Percentiles rank a stretch among this genome's conserved stretches.
Evolutionary conservation across 1,284 basidiomycete genomes (phyloP).

Genomic region (Moesziomyces parantarcticus): DNA sequence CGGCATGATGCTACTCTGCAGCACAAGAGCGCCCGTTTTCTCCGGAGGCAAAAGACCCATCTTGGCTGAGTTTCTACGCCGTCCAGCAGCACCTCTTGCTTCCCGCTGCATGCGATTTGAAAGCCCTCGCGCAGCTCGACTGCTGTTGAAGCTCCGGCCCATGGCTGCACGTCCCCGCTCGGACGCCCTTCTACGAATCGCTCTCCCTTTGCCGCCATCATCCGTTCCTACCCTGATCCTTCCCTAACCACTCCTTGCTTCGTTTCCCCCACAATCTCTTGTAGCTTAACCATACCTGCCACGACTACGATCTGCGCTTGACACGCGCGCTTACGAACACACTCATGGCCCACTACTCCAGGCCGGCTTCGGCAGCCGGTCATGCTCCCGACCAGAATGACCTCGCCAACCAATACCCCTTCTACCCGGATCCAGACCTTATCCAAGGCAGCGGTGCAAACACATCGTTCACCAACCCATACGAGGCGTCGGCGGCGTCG

Average conservation of each 20-base stretch:
- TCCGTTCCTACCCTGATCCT: conserved; percentile 1
- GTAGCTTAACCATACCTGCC: not conserved
- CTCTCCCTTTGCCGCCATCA: conserved; percentile 5
- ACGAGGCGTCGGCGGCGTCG: conserved; percentile 17
- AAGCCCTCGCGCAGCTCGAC: too few relatives aligned
- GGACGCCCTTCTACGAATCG: too few relatives aligned
- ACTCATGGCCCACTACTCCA: conserved; percentile 25
- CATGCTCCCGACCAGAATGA: conserved; percentile 27
- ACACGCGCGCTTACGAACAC: not conserved
- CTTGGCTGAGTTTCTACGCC: conserved; percentile 35
- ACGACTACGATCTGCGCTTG: not conserved
- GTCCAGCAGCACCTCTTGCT: not conserved
- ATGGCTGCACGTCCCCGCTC: conserved; percentile 7
- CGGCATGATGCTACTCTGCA: not conserved
- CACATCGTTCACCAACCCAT: conserved; percentile 32
- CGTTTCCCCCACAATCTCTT: not conserved
- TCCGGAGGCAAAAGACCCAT: too few relatives aligned
- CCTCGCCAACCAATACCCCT: conserved; percentile 22
- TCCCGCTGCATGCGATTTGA: too few relatives aligned
- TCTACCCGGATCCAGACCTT: conserved; percentile 45
- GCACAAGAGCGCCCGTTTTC: too few relatives aligned
- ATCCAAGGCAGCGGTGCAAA: conserved; percentile 26
- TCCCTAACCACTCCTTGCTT: not conserved
- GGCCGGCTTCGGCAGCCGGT: conserved; percentile 31
- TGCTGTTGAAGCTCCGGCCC: too few relatives aligned